These are phyloP conservation scores for Myxozyma lipomycoides DNA, from an alignment of 805 yeast genomes.

Conservation along the genomic window DNA sequence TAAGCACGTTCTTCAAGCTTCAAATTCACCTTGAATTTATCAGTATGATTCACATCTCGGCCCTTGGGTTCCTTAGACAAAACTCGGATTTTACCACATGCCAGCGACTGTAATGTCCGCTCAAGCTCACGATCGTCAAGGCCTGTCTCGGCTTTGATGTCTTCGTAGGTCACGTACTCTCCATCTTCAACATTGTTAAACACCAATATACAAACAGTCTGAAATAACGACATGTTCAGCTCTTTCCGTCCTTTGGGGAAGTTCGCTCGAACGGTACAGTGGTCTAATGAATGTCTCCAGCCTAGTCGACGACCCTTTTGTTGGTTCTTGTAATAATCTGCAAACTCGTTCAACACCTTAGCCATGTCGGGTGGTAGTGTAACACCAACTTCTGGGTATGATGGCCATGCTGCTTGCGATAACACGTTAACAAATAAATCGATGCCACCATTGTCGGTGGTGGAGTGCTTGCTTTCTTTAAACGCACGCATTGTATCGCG, in stretches of 20 bases:
- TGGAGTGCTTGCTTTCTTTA: slow-evolving; percentile 22
- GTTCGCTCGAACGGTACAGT: slow-evolving; percentile 33
- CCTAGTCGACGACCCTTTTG: slow-evolving; percentile 29
- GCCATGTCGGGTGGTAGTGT: slow-evolving; percentile 32
- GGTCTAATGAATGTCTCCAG: slow-evolving; percentile 35
- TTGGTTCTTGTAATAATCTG: slow-evolving; percentile 28
- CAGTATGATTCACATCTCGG: slow-evolving; percentile 25
- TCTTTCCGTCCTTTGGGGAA: slow-evolving; percentile 36
- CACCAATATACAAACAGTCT: slow-evolving; percentile 33
- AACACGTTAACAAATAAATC: slow-evolving; percentile 32
- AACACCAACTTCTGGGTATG: slow-evolving; percentile 31
- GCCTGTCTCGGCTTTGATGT: slow-evolving; percentile 26
- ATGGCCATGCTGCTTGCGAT: slow-evolving; percentile 36
- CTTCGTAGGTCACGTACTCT: slow-evolving; percentile 20
- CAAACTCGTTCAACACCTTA: slow-evolving; percentile 28
- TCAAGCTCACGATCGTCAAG: slow-evolving; percentile 26
- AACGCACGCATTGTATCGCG: slow-evolving; percentile 41
- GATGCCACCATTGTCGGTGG: slow-evolving; percentile 28
- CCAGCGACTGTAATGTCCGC: slow-evolving; percentile 32
- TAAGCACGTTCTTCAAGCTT: slow-evolving; percentile 29
- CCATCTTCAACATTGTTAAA: slow-evolving; percentile 29
- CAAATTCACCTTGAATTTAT: slow-evolving; percentile 31
- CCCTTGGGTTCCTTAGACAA: slow-evolving; percentile 29
- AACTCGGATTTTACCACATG: slow-evolving; percentile 31
- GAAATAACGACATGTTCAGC: slow-evolving; percentile 32